phyloP scores from a whole-genome alignment of 2,329 filamentous ascomycete species.

The Apiospora kogelbergensis region DNA sequence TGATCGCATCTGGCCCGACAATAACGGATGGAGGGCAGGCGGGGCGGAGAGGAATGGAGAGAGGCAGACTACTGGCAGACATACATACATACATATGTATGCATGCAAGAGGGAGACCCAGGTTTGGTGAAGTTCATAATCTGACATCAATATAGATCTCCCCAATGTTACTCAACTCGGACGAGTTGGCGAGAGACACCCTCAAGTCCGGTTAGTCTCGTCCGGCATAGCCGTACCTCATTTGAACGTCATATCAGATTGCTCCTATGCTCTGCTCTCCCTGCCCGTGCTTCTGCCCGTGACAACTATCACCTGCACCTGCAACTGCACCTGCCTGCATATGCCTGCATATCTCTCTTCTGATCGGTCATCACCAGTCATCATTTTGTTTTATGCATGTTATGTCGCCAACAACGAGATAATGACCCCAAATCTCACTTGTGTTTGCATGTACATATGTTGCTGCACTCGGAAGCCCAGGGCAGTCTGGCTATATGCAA shows the following conservation, averaged over 20 bases:
- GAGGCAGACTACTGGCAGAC: too few species aligned
- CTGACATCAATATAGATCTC: slow-evolving; percentile 7
- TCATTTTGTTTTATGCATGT: not conserved
- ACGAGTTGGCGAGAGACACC: not conserved
- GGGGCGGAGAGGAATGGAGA: not conserved
- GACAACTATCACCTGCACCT: not conserved
- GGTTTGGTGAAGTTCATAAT: not conserved
- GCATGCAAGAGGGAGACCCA: not conserved
- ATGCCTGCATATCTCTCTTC: too few species aligned
- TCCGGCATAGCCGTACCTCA: not conserved
- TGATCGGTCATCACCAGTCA: too few species aligned
- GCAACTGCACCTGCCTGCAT: too few species aligned
- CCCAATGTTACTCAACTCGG: not conserved
- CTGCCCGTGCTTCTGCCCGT: not conserved
- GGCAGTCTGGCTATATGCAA: not conserved
- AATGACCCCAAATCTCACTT: not conserved
- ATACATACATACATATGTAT: too few species aligned
- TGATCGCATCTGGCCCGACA: not conserved
- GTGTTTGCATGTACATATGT: not conserved
- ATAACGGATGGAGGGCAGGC: not conserved
- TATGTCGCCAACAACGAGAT: not conserved
- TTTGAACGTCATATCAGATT: not conserved
- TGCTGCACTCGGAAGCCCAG: not conserved
- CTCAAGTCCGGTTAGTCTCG: not conserved
- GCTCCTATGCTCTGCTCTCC: not conserved